Evolutionary conservation across 2,329 filamentous ascomycete species (phyloP).

Genomic region (Alternaria brassicicola): DNA sequence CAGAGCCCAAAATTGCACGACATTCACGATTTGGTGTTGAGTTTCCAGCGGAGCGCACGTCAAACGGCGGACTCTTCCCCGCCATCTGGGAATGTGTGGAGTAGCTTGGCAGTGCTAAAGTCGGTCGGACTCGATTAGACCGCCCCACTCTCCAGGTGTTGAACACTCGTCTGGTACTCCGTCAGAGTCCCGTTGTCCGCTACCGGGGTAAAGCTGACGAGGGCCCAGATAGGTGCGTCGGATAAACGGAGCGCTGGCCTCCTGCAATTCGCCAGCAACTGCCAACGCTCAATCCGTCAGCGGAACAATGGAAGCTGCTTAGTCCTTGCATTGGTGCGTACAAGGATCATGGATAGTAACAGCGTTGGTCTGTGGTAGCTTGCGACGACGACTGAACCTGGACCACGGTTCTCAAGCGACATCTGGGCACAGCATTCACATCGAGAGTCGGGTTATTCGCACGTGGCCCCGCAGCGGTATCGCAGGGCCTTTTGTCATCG

Average conservation of each 20-base stretch:
- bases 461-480: constrained; percentile 5
- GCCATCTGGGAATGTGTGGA: constrained; percentile 12
- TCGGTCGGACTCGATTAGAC: constrained; percentile 5
- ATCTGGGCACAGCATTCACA: background rate
- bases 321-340: background rate
- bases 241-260: constrained; percentile 40
- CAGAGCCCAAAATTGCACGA: background rate
- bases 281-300: constrained; percentile 6
- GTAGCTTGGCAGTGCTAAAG: constrained; percentile 18
- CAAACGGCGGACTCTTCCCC: constrained; percentile 1
- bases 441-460: background rate
- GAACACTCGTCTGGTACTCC: background rate
- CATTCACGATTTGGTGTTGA: background rate
- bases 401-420: constrained; percentile 4
- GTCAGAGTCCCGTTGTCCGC: constrained; percentile 14
- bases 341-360: background rate
- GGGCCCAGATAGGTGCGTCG: constrained; percentile 27
- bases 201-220: constrained; percentile 25
- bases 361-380: constrained; percentile 5
- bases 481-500: background rate
- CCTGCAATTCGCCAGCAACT: constrained; percentile 33
- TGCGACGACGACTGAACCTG: constrained; percentile 11
- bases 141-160: constrained; percentile 9
- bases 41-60: background rate
- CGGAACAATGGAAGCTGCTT: constrained; percentile 27